A percentile compares a stretch with the other conserved stretches of the same genome.
These are phyloP conservation scores for Sordaria brevicollis DNA, from an alignment of 495 filamentous ascomycete species.

Conservation along the genomic window DNA sequence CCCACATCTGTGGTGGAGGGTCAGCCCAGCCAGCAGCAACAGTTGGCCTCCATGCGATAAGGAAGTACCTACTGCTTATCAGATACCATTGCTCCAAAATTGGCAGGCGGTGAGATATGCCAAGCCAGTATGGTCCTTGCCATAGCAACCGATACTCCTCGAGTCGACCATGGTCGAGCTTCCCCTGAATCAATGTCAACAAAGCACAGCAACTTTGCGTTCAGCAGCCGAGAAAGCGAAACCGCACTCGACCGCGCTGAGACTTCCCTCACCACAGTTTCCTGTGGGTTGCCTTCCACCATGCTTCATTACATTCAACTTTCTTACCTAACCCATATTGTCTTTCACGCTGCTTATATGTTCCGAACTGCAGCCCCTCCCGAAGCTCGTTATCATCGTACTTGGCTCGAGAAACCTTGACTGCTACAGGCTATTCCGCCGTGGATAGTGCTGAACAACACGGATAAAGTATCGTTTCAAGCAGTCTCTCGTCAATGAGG, in stretches of 20 bases:
- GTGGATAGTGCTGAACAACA: not conserved
- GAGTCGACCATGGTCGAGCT: not conserved
- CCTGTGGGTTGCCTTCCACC: not conserved
- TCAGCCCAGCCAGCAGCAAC: not conserved
- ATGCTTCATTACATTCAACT: not conserved
- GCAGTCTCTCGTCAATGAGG: not conserved
- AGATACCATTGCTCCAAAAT: not conserved
- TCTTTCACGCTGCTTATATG: not conserved
- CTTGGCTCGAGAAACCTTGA: not conserved
- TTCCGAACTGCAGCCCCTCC: not conserved
- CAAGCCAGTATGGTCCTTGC: not conserved
- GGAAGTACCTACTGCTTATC: not conserved
- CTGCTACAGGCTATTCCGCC: not conserved
- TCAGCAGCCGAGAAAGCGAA: not conserved
- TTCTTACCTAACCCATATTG: not conserved
- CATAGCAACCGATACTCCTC: not conserved
- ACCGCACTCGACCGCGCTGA: not conserved
- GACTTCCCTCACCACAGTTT: not conserved
- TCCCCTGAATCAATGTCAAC: not conserved
- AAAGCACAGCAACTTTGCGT: not conserved
- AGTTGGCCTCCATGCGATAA: not conserved
- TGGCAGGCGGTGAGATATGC: not conserved
- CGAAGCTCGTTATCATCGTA: not conserved
- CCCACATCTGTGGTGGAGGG: not conserved
- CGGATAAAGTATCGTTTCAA: not conserved